phyloP scores from a whole-genome alignment of 2,329 filamentous ascomycete species.

The Pseudogymnoascus destructans region DNA sequence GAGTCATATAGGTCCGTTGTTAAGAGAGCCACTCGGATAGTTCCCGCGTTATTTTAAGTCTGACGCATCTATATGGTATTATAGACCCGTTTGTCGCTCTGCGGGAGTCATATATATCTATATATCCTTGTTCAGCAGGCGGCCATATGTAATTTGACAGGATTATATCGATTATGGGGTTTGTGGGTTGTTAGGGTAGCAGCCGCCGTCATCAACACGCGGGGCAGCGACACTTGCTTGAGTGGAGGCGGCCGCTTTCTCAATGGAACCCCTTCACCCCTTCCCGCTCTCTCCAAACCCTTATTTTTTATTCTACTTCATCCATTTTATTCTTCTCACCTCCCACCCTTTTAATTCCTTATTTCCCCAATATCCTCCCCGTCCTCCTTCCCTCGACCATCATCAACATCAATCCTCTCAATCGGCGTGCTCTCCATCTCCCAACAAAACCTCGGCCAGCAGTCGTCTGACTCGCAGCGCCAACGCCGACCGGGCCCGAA shows the following conservation, averaged over 20 bases:
- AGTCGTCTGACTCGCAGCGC: not conserved
- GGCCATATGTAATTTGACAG: not conserved
- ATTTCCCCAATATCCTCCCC: not conserved
- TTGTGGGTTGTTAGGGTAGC: constrained; percentile 5
- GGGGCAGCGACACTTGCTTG: not conserved
- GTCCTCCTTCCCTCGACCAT: not conserved
- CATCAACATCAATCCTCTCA: not conserved
- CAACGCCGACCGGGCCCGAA: not conserved
- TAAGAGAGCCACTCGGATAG: not conserved
- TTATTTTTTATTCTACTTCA: not conserved
- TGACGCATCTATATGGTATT: not conserved
- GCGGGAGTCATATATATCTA: not conserved
- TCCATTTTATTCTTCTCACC: not conserved
- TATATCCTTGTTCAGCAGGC: not conserved
- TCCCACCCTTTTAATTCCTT: not conserved
- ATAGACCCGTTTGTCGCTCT: not conserved
- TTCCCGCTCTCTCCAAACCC: not conserved
- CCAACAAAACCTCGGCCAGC: not conserved
- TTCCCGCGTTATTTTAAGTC: not conserved
- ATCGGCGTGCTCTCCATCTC: not conserved
- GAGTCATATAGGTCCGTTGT: not conserved
- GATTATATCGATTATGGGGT: not conserved
- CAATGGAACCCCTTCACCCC: not conserved
- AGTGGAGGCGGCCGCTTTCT: not conserved
- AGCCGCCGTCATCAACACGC: not conserved